Percentiles rank a stretch among this genome's conserved stretches.
phyloP scores from a whole-genome alignment of 31 red algal genomes.

The Odonthalia washingtoniensis region DNA sequence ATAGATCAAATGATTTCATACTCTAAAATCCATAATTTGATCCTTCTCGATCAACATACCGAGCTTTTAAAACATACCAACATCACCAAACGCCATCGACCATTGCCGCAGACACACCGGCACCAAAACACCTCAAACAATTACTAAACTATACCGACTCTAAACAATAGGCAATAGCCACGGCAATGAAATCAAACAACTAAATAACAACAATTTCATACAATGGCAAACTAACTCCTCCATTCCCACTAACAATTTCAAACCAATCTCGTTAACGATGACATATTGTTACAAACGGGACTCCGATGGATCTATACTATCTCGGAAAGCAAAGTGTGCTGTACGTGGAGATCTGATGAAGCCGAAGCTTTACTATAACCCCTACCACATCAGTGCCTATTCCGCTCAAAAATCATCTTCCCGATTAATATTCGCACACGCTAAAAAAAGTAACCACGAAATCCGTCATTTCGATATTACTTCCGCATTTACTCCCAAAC shows the following conservation, averaged over 20 bases:
- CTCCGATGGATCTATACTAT: conserved; percentile 2
- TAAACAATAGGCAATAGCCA: neutral
- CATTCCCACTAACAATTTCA: neutral
- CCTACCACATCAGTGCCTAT: conserved; percentile 17
- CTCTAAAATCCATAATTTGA: neutral
- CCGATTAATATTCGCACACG: neutral
- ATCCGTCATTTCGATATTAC: conserved; percentile 33
- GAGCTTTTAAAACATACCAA: neutral
- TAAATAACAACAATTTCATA: neutral
- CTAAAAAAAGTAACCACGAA: neutral
- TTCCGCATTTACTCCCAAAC: conserved; percentile 30
- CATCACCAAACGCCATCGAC: neutral
- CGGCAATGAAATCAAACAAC: neutral
- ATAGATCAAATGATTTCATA: neutral
- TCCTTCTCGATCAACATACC: neutral
- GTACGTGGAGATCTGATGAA: conserved; percentile 43
- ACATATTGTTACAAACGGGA: conserved; percentile 27
- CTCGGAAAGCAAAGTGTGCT: neutral
- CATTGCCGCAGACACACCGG: neutral
- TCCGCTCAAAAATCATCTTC: conserved; percentile 12
- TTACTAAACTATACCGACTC: neutral
- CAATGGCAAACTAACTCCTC: neutral
- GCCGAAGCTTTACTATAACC: conserved; percentile 14
- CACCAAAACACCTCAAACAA: neutral
- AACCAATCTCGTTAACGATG: conserved; percentile 25